Percentiles rank a stretch among this genome's conserved stretches.
Conservation (phyloP, 495 filamentous ascomycete species). For the Penicillium turbatum region DNA sequence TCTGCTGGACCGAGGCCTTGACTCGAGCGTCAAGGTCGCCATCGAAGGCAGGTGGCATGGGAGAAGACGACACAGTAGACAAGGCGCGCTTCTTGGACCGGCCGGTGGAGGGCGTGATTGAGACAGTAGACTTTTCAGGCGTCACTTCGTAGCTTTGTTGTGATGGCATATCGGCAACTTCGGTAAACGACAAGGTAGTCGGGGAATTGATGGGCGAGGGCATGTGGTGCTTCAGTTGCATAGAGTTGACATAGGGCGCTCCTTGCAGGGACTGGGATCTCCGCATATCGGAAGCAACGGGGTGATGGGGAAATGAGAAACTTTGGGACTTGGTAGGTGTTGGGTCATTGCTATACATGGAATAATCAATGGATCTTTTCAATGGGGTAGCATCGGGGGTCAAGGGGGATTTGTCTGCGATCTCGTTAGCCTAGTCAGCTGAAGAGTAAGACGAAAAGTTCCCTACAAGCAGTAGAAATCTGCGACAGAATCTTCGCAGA, state of each 20-base stretch:
- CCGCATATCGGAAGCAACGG: conserved; percentile 42
- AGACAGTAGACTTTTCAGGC: conserved; percentile 28
- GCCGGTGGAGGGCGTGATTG: conserved; percentile 25
- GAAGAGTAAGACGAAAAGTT: background rate
- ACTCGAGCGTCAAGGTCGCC: conserved; percentile 45
- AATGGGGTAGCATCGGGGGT: conserved; percentile 49
- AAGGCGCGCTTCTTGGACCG: conserved; percentile 4
- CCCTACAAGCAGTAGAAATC: conserved; percentile 48
- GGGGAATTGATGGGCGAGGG: conserved; percentile 52
- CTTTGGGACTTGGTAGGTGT: conserved; percentile 35
- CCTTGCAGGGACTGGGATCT: conserved; percentile 46
- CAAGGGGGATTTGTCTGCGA: conserved; percentile 41
- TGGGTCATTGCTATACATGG: conserved; percentile 32
- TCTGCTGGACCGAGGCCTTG: conserved; percentile 56
- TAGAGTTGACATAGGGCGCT: conserved; percentile 31
- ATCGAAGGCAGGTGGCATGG: conserved; percentile 38
- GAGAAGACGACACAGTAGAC: conserved; percentile 26
- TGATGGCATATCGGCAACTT: conserved; percentile 44
- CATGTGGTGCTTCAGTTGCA: conserved; percentile 37
- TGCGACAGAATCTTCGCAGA: conserved; percentile 45
- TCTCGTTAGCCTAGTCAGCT: conserved; percentile 11
- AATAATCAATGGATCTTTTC: conserved; percentile 37
- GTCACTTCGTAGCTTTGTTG: conserved; percentile 25
- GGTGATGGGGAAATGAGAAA: conserved; percentile 32
- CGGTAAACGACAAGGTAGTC: conserved; percentile 43